phyloP scores from a whole-genome alignment of 352 stramenopile species.

The Globisporangium abappressorium region DNA sequence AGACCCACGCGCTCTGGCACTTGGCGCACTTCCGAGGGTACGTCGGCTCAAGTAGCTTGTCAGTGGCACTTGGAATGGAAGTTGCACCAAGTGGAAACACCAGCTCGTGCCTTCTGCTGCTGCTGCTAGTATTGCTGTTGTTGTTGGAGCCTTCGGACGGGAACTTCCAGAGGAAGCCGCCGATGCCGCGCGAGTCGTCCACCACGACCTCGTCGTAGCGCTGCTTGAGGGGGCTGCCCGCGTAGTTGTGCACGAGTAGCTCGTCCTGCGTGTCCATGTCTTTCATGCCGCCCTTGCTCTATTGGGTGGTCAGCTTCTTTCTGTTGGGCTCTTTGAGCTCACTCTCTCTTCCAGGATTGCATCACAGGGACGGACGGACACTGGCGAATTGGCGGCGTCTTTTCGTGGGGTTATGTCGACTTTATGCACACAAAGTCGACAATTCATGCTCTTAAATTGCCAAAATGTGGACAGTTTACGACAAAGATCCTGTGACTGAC shows the following conservation, averaged over 20 bases:
- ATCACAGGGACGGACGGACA: not conserved
- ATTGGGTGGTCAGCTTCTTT: not conserved
- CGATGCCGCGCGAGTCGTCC: slow-evolving; percentile 24
- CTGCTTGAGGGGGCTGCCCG: slow-evolving; percentile 15
- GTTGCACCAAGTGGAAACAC: not conserved
- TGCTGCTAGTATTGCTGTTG: not conserved
- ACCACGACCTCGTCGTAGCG: slow-evolving; percentile 11
- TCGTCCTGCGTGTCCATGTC: slow-evolving; percentile 13
- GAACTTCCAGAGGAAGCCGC: slow-evolving; percentile 61
- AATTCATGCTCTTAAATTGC: not conserved
- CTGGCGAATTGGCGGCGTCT: not conserved
- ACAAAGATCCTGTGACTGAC: not conserved
- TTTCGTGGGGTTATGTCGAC: not conserved
- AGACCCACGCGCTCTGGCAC: slow-evolving; percentile 36
- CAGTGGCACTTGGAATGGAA: not conserved
- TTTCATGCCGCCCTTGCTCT: not conserved
- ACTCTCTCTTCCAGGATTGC: not conserved
- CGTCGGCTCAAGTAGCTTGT: not conserved
- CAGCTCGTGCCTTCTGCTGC: not conserved
- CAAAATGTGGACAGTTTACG: not conserved
- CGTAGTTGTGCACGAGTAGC: slow-evolving; percentile 19
- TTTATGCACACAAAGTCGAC: not conserved
- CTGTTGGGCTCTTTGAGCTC: not conserved
- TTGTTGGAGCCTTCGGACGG: slow-evolving; percentile 60
- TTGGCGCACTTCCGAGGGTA: slow-evolving; percentile 35